Evolutionary conservation across 2,329 filamentous ascomycete species (phyloP), one percentile per base, ranked within the genome.

Genomic region (Nemania bipapillata): DNA sequence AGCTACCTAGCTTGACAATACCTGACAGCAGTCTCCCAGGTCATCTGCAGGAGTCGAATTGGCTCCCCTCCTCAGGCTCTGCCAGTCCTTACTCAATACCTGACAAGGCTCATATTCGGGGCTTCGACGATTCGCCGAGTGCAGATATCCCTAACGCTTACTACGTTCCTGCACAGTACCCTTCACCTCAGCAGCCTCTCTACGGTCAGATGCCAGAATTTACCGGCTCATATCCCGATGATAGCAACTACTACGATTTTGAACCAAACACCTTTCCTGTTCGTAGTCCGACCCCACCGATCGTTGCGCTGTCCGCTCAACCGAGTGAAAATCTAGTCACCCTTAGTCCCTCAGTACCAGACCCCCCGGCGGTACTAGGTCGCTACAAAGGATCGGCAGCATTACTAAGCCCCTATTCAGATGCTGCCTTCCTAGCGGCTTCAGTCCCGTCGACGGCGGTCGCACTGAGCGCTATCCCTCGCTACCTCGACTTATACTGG

Each of bases 401-500:
- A 59, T 70, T 82, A 67, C 64, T 77, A 60, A 74, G 79, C 74
- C 65, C 76, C 80, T 68, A 77, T 82, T 72, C 76, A 63, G 61
- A 77, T 72, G 56, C 75, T 80, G 61, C 77, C 80, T 74, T 75
- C 59, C 75, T 85, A 72, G 79, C 81, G 68, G 76, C 78, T 35
- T 79, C 79, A 55, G 74, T 76, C 53, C 74, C 83, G 69, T 75
- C 78, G 66, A 69, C 77, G 64, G 72, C 79, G 63, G 72, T 79
- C 55, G 77, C 81, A 52, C 80, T 80, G 67, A 81, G 80, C 57
- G 80, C 81, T 47, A 81, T 87, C 53, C 85, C 86, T 49, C 75
- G 75, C 49, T 87, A 87, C 70, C 78, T 88, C 67, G 80, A 85
- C 26, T 77, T 84, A 40, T 88, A 87, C 77, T 88, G 86, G 86